Conservation (phyloP, 495 filamentous ascomycete genomes). For the Pseudomonodictys pantanalensis region DNA sequence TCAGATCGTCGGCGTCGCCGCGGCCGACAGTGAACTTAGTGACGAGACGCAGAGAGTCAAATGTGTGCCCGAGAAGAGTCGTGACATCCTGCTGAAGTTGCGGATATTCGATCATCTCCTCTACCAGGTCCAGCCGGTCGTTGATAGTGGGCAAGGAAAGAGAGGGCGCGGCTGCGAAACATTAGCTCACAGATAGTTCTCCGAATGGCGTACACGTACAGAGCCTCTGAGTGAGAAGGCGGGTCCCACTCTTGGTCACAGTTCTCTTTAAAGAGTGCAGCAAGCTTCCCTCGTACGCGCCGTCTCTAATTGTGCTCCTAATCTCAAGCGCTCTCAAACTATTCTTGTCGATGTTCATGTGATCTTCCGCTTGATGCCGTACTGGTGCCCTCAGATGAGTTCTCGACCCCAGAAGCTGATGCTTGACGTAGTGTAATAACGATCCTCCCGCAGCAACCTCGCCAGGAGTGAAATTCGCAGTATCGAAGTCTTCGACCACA, state of each 20-base stretch:
- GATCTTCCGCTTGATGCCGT: constrained; percentile 65
- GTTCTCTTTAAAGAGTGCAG: constrained; percentile 85
- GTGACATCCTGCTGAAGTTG: constrained; percentile 65
- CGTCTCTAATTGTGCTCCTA: constrained; percentile 74
- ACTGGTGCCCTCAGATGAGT: constrained; percentile 83
- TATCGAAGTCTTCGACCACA: constrained; percentile 46
- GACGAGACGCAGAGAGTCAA: constrained; percentile 84
- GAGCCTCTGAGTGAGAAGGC: constrained; percentile 78
- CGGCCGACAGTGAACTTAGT: constrained; percentile 90
- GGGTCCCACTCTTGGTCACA: constrained; percentile 82
- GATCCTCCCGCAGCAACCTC: constrained; percentile 69
- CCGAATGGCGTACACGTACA: constrained; percentile 47
- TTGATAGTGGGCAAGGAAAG: constrained; percentile 79
- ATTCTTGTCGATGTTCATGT: constrained; percentile 88
- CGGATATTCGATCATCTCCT: constrained; percentile 61
- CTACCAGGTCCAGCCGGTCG: constrained; percentile 76
- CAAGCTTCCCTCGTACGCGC: constrained; percentile 72
- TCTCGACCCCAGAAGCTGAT: constrained; percentile 70
- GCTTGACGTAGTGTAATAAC: constrained; percentile 77
- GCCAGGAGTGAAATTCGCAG: constrained; percentile 46
- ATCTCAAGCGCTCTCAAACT: constrained; percentile 89
- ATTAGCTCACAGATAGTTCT: neutral
- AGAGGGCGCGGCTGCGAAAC: constrained; percentile 64
- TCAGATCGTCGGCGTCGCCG: constrained; percentile 90
- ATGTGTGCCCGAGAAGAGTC: constrained; percentile 66